phyloP scores from a whole-genome alignment of 345 rosid species.

The Eucalyptus marginata region DNA sequence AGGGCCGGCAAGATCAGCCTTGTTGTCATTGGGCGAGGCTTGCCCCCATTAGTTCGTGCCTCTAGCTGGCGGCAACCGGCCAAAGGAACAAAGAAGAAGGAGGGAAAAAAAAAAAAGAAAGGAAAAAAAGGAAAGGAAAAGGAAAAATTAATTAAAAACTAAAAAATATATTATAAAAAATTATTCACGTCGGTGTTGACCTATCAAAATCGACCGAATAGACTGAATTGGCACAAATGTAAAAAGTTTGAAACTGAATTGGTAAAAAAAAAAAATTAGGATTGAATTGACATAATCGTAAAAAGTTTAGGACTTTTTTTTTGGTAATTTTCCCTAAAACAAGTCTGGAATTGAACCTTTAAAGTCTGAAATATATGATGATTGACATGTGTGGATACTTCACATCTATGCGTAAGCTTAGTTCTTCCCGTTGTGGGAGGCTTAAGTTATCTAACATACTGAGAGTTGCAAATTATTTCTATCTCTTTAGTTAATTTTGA shows the following conservation, averaged over 20 bases:
- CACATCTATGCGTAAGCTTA: not conserved
- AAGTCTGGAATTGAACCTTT: not conserved
- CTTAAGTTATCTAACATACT: not conserved
- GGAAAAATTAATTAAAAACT: too few species aligned
- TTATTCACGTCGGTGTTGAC: rapidly evolving
- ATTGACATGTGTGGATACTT: not conserved
- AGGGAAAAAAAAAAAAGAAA: too few species aligned
- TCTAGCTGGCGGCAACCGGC: rapidly evolving
- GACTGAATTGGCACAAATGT: rapidly evolving
- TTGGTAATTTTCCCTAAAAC: too few species aligned
- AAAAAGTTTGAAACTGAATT: rapidly evolving
- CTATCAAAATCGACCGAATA: rapidly evolving
- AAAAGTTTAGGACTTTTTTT: too few species aligned
- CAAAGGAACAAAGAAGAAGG: too few species aligned
- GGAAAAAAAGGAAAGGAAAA: too few species aligned
- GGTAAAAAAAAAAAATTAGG: rapidly evolving
- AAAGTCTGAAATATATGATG: not conserved
- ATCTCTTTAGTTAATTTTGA: not conserved
- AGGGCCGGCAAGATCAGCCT: too few species aligned
- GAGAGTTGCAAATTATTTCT: not conserved
- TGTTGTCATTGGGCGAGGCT: rapidly evolving
- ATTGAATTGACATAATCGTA: too few species aligned
- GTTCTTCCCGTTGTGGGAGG: not conserved
- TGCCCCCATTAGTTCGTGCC: too few species aligned
- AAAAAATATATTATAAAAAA: too few species aligned